Evolutionary conservation across 257 asterid species (phyloP), one percentile per base, ranked within the genome.

Genomic region (Apocynum venetum): DNA sequence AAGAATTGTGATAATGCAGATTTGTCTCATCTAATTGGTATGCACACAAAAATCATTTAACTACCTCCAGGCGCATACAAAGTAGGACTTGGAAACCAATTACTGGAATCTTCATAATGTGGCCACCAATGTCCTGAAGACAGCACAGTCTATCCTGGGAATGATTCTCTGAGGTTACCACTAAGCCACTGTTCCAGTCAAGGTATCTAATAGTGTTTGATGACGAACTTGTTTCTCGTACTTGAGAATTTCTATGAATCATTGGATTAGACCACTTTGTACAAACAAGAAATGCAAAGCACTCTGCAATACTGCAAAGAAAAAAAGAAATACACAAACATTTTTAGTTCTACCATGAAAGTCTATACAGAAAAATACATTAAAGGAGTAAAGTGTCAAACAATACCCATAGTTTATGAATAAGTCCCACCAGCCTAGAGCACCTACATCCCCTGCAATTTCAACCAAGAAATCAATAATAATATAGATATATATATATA

Each of bases 351-450:
- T 72, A 72, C 65, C 86, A 71, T 77, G 77, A 80, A 79, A 76
- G 78, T 72, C 49, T 80, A 78, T 71, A 49, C 73, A 71, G 55
- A 68, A 64, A 73, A 78, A 51, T 8, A 38, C 14, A 43, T 25
- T 25, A 25, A 25, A 25, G 31, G 31, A 66, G 56, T 51, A 66
- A 67, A 76, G 76, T 56, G 35, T 36, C 53, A 53, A 72, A 80
- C 43, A 46, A 63, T 93, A 93, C 99, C 98, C 97, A 80, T 84
- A 91, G 88, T 93, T 96, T 81, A 96, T 89, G 86, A 93, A 92
- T 84, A 96, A 86, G 87, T 92, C 99, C 99, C 99, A 96, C 99
- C 99, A 96, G 77, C 98, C 95, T 67, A 96, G 89, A 83, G 97
- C 87, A 77, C 85, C 92, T 55, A 96, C 90, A 86, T 89, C 91